Evolutionary conservation across 768 basidiomycete species (phyloP).

Genomic region (Exidia glandulosa): DNA sequence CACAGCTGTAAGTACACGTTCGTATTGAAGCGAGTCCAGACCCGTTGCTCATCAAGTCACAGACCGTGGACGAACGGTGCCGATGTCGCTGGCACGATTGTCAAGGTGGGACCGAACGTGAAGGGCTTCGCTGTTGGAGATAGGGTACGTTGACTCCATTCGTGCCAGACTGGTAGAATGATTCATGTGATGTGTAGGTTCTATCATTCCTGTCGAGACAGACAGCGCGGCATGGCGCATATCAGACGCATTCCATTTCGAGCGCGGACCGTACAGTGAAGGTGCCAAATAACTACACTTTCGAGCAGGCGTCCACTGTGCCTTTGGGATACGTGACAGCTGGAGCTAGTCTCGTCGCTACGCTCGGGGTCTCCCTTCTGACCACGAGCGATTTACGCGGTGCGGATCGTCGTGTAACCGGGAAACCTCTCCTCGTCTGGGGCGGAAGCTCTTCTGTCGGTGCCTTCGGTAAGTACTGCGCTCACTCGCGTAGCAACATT

Average conservation of each 20-base stretch:
- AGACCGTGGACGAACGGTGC: conserved; percentile 4
- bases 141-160: neutral
- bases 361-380: neutral
- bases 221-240: neutral
- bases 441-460: neutral
- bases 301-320: conserved; percentile 2
- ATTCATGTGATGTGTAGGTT: neutral
- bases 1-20: neutral
- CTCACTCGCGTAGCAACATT: too few relatives aligned
- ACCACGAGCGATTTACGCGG: too few relatives aligned
- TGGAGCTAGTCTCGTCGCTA: neutral
- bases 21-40: neutral
- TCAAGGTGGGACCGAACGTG: conserved; percentile 5
- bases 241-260: conserved; percentile 2
- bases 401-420: neutral
- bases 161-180: neutral
- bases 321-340: conserved; percentile 4
- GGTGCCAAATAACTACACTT: neutral
- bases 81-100: conserved; percentile 6
- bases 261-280: neutral
- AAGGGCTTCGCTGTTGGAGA: conserved; percentile 6
- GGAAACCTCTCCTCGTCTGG: neutral
- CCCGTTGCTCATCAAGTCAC: neutral
- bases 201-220: neutral
- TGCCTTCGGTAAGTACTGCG: neutral